Percentiles rank a stretch among this genome's conserved stretches.
These are phyloP conservation scores for Leptographium wingfieldii DNA, from an alignment of 2,329 filamentous ascomycete species.

Conservation along the genomic window DNA sequence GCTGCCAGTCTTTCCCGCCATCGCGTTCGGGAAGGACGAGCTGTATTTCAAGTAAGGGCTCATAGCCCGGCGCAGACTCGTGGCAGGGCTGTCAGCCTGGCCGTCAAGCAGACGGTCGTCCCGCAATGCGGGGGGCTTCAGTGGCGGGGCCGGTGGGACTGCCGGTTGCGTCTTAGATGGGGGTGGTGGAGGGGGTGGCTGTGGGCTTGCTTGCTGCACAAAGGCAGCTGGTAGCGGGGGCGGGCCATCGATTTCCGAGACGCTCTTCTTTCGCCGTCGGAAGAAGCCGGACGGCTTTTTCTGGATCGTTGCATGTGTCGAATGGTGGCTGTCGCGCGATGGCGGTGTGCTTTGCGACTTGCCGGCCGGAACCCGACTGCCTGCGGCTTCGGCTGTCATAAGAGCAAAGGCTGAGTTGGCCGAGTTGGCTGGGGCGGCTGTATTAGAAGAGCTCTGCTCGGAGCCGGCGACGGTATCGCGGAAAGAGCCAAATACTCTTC, in stretches of 20 bases:
- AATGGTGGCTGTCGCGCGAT: slow-evolving; percentile 37
- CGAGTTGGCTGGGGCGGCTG: slow-evolving; percentile 4
- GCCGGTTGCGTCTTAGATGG: slow-evolving; percentile 20
- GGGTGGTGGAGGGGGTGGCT: slow-evolving; percentile 17
- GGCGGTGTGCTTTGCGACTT: slow-evolving; percentile 36
- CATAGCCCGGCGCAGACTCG: slow-evolving; percentile 78
- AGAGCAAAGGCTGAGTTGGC: slow-evolving; percentile 18
- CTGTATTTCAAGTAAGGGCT: slow-evolving; percentile 56
- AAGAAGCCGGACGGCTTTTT: slow-evolving; percentile 96
- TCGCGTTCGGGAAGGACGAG: slow-evolving; percentile 9
- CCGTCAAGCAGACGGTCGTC: slow-evolving; percentile 17
- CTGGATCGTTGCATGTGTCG: slow-evolving; percentile 43
- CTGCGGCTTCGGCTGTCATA: slow-evolving; percentile 19
- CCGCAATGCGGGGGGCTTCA: slow-evolving; percentile 20
- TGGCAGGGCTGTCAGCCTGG: slow-evolving; percentile 50
- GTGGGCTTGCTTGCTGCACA: slow-evolving; percentile 2
- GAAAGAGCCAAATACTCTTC: slow-evolving; percentile 75
- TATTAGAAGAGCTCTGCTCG: slow-evolving; percentile 10
- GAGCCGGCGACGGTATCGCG: slow-evolving; percentile 29
- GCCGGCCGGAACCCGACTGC: slow-evolving; percentile 27
- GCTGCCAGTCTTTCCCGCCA: neutral
- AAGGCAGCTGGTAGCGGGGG: slow-evolving; percentile 42
- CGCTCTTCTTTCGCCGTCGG: slow-evolving; percentile 80
- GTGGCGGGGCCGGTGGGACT: slow-evolving; percentile 23
- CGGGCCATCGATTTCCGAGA: slow-evolving; percentile 48